These are phyloP conservation scores for Blastocystis sp. DNA, from an alignment of 352 stramenopile species.

Conservation along the genomic window DNA sequence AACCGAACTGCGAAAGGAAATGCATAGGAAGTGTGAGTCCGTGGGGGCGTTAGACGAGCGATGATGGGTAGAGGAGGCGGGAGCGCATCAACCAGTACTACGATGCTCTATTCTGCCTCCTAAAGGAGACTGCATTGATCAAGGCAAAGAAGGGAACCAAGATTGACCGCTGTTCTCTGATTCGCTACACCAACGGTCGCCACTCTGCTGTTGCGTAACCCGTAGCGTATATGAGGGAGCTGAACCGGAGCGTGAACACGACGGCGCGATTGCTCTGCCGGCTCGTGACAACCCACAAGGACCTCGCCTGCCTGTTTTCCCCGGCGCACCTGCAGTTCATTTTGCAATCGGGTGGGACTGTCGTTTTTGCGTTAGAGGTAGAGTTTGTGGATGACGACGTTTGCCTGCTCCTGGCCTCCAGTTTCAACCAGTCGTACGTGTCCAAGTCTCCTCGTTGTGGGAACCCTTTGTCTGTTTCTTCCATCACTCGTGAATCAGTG, in stretches of 20 bases:
- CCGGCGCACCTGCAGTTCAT: slow-evolving; percentile 22
- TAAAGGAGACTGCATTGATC: not conserved
- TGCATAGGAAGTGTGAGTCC: slow-evolving; percentile 24
- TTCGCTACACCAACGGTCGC: not conserved
- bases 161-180: slow-evolving; percentile 9
- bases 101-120: not conserved
- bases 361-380: not conserved
- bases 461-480: too few species aligned
- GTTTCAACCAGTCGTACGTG: slow-evolving; percentile 3
- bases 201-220: not conserved
- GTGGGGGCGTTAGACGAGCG: not conserved
- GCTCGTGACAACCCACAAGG: not conserved
- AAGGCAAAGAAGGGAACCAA: not conserved
- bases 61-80: not conserved
- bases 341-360: not conserved
- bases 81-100: slow-evolving; percentile 36
- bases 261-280: not conserved
- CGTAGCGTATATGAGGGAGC: slow-evolving; percentile 35
- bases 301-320: not conserved
- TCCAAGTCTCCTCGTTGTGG: not conserved
- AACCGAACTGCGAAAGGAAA: slow-evolving; percentile 12
- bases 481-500: too few species aligned
- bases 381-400: slow-evolving; percentile 45
- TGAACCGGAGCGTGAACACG: not conserved
- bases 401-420: not conserved